Percentiles rank a stretch among this genome's conserved stretches.
Evolutionary conservation across 2,329 filamentous ascomycete genomes (phyloP).

Genomic region (Lomentospora prolificans): DNA sequence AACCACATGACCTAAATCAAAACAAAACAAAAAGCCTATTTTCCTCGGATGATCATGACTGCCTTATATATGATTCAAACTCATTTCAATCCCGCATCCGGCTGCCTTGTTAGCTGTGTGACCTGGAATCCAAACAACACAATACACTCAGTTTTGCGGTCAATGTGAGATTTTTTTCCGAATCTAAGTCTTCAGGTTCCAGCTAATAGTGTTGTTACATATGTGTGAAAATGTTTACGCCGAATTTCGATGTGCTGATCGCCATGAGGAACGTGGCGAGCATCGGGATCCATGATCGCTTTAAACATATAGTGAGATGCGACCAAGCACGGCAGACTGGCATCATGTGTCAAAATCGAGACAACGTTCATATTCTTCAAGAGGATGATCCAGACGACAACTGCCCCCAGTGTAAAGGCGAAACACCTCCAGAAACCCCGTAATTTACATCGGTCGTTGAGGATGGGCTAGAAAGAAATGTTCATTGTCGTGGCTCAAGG

Average conservation of each 20-base stretch:
- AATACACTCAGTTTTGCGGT: too few species aligned
- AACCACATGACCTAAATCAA: too few species aligned
- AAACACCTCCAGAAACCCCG: constrained; percentile 11
- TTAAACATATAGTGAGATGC: constrained; percentile 11
- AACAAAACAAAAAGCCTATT: too few species aligned
- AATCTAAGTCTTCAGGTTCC: too few species aligned
- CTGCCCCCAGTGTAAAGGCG: constrained; percentile 10
- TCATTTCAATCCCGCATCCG: too few species aligned
- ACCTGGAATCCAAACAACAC: too few species aligned
- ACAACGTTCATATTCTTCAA: constrained; percentile 11
- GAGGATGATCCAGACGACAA: constrained; percentile 9
- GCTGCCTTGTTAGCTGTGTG: too few species aligned
- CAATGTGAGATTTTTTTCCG: too few species aligned
- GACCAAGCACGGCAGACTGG: constrained; percentile 4
- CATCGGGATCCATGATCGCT: constrained; percentile 8
- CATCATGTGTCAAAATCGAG: constrained; percentile 8
- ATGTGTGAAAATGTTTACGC: constrained; percentile 12
- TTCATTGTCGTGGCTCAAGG: not conserved
- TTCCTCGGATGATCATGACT: too few species aligned
- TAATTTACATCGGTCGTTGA: constrained; percentile 1
- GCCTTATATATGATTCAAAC: too few species aligned
- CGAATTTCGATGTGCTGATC: constrained; percentile 9
- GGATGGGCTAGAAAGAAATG: not conserved
- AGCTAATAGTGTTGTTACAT: too few species aligned
- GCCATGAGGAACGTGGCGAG: constrained; percentile 8